These are phyloP conservation scores for Kalmanozyma brasiliensis DNA, from an alignment of 1,284 basidiomycete genomes.

Conservation along the genomic window DNA sequence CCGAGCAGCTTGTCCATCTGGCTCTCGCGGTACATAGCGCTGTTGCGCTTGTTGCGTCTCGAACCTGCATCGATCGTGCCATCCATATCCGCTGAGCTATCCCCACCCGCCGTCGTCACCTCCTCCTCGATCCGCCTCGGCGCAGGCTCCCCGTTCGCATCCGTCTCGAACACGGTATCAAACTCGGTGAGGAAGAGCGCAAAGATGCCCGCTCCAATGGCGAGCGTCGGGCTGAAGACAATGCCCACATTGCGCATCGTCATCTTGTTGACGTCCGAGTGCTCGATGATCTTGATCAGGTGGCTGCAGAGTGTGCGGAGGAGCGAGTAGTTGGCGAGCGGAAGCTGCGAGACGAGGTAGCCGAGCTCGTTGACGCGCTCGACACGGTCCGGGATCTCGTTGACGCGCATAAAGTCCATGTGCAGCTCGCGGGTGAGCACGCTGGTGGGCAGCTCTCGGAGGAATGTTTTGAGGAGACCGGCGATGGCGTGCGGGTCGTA, in stretches of 20 bases:
- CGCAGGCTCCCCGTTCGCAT: constrained; percentile 55
- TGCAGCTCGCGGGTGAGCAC: constrained; percentile 61
- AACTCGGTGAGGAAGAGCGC: constrained; percentile 63
- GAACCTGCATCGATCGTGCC: background rate
- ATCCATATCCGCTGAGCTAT: constrained; percentile 4
- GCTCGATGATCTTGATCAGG: constrained; percentile 92
- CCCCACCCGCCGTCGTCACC: constrained; percentile 6
- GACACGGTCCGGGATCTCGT: constrained; percentile 84
- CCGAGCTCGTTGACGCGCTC: constrained; percentile 89
- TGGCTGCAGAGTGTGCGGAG: constrained; percentile 94
- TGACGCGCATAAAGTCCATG: constrained; percentile 61
- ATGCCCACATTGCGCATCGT: constrained; percentile 98
- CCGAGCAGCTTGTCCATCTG: constrained; percentile 49
- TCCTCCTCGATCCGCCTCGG: constrained; percentile 50
- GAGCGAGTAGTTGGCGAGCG: constrained; percentile 90
- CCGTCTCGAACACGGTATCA: constrained; percentile 59
- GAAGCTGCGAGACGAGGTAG: constrained; percentile 84
- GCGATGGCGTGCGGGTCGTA: constrained; percentile 64
- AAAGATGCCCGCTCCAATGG: constrained; percentile 63
- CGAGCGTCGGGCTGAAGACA: constrained; percentile 73
- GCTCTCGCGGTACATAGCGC: constrained; percentile 39
- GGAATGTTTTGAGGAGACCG: constrained; percentile 63
- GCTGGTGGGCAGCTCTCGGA: constrained; percentile 62
- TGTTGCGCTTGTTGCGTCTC: constrained; percentile 45
- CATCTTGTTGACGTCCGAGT: constrained; percentile 94